Evolutionary conservation across 23 red algal species (phyloP), one percentile per base, ranked within the genome.

Genomic region (Gracilaria vermiculophylla): DNA sequence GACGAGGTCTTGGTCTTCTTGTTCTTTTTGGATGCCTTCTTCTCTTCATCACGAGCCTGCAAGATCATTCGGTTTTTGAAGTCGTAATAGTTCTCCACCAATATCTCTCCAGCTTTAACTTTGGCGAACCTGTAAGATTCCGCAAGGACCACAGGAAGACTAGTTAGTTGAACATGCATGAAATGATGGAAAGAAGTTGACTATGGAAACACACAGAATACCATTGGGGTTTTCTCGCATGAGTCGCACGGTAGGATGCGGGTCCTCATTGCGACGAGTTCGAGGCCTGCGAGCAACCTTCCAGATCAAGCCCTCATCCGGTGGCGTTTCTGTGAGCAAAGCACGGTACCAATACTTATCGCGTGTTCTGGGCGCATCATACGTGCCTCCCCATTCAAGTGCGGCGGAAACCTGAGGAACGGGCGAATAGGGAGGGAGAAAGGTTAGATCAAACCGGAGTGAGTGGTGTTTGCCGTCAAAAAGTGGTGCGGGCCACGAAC

Each of bases 341-440:
- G 83, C 65, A 20, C 66, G 83, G 70, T 67, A 88, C 83, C 83
- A 88, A 33, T 32, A 77, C 43, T 88, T 88, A 36, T 88, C 51
- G 39, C 70, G 83, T 16, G 67, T 75, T 20, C 53, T 41, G 0
- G 83, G 83, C 33, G 44, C 28, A n/a, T 88, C 83, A 14, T 50
- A 49, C 13, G 83, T 88, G 27, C 65, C 83, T 40, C 83, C 83
- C 49, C 45, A 88, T 53, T 88, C 83, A 25, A 75, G 58, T n/a
- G 54, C 66, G 23, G 53, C 70, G 36, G 83, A 88, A 6, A 77
- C 67, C 83, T 88, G 37, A 60, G 9, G 58, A 31, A 75, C 27
- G 62, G 23, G 36, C 14, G n/a, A n/a, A 45, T 8, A 34, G 35
- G 11, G 45, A 58, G 20, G 44, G 9, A 33, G 55, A 32, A 6